phyloP scores from a whole-genome alignment of 2,329 filamentous ascomycete genomes.

The Pseudocercospora ulei region DNA sequence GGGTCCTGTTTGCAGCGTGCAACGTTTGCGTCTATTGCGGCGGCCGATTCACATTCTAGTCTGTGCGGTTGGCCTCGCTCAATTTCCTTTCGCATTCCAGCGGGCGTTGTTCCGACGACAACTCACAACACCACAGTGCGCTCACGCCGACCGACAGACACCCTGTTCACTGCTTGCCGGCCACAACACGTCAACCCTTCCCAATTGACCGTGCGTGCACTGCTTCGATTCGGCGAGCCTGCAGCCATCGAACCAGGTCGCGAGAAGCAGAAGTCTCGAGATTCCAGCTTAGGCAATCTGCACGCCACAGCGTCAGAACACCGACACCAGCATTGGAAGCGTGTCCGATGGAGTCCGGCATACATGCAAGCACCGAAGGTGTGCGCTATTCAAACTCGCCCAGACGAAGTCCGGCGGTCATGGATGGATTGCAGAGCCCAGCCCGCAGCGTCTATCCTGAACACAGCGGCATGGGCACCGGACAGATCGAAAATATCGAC shows the following conservation, averaged over 20 bases:
- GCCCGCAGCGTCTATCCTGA: constrained; percentile 33
- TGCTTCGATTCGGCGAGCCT: background rate
- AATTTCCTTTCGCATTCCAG: constrained; percentile 26
- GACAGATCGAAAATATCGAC: constrained; percentile 28
- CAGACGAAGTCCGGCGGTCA: constrained; percentile 31
- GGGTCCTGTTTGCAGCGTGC: constrained; percentile 33
- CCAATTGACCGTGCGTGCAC: background rate
- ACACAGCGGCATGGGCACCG: constrained; percentile 13
- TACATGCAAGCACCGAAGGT: constrained; percentile 10
- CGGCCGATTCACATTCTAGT: constrained; percentile 33
- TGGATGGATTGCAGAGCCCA: constrained; percentile 30
- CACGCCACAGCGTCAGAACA: constrained; percentile 9
- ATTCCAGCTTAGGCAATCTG: constrained; percentile 2
- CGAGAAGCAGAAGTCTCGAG: background rate
- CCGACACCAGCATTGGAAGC: constrained; percentile 5
- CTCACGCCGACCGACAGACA: constrained; percentile 10
- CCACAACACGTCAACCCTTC: constrained; percentile 6
- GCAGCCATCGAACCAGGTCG: background rate
- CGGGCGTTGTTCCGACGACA: constrained; percentile 18
- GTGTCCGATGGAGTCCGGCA: constrained; percentile 11
- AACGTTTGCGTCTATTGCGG: constrained; percentile 36
- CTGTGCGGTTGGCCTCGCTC: constrained; percentile 4
- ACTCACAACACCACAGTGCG: constrained; percentile 11
- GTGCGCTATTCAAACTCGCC: constrained; percentile 31
- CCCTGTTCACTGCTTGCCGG: constrained; percentile 4